Conservation (phyloP, 2,329 filamentous ascomycete species). For the Colletotrichum sansevieriae region DNA sequence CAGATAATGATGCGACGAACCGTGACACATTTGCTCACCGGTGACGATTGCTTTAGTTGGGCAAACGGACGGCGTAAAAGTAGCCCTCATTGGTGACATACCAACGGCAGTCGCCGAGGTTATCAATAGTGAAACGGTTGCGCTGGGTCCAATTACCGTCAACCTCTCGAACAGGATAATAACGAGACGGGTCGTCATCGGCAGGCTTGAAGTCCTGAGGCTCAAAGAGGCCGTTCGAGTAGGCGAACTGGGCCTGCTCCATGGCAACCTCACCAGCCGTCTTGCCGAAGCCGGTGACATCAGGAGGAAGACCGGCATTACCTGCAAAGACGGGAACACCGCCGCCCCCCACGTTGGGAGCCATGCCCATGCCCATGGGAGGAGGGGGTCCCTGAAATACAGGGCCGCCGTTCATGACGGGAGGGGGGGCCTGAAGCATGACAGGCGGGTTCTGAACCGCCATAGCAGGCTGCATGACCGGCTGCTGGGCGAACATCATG, state of each 20-base stretch:
- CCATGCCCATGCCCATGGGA: constrained; percentile 35
- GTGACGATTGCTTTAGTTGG: constrained; percentile 48
- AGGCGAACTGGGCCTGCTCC: constrained; percentile 63
- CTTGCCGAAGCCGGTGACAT: constrained; percentile 66
- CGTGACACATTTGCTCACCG: background rate
- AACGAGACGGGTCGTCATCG: constrained; percentile 70
- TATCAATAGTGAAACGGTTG: constrained; percentile 71
- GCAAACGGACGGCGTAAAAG: constrained; percentile 72
- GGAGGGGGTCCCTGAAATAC: constrained; percentile 25
- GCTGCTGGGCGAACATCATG: constrained; percentile 52
- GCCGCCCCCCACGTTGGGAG: constrained; percentile 17
- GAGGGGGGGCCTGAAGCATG: constrained; percentile 49
- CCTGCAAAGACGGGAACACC: constrained; percentile 48
- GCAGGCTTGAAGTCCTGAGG: constrained; percentile 74
- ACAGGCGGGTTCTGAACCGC: constrained; percentile 39
- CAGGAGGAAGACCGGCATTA: constrained; percentile 57
- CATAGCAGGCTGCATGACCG: constrained; percentile 46
- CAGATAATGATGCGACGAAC: background rate
- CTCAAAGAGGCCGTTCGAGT: constrained; percentile 64
- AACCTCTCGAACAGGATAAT: constrained; percentile 72
- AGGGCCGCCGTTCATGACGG: constrained; percentile 25
- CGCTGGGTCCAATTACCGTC: constrained; percentile 72
- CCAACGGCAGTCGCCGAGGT: constrained; percentile 69
- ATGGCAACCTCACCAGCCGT: constrained; percentile 62
- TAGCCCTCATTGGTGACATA: constrained; percentile 68